Evolutionary conservation across 2,329 filamentous ascomycete species (phyloP).

Genomic region (Aspergillaceae sp.): DNA sequence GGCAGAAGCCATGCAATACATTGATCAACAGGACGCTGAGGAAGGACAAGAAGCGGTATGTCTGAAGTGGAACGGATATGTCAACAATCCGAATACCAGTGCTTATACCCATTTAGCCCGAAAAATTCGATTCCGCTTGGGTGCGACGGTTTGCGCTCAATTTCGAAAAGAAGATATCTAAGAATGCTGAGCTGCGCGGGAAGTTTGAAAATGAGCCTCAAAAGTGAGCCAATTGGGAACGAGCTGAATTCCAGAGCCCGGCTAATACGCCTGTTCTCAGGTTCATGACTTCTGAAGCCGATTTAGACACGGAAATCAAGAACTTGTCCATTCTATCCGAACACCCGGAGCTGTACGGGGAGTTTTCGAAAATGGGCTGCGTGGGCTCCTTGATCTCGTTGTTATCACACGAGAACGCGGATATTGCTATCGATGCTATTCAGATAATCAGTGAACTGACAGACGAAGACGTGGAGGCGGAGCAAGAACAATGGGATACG

Average conservation of each 20-base stretch:
- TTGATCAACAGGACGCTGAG: conserved; percentile 56
- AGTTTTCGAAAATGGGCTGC: conserved; percentile 68
- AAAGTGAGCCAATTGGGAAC: conserved; percentile 43
- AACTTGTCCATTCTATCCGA: conserved; percentile 77
- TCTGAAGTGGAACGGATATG: neutral
- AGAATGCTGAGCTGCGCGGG: conserved; percentile 81
- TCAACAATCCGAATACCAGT: neutral
- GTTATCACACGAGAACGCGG: conserved; percentile 89
- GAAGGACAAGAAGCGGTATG: conserved; percentile 41
- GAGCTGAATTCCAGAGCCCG: too few relatives aligned
- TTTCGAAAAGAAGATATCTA: conserved; percentile 84
- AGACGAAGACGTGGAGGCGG: conserved; percentile 81
- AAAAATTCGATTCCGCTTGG: conserved; percentile 79
- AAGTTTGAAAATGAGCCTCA: conserved; percentile 71
- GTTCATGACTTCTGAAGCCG: conserved; percentile 77
- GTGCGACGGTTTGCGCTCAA: conserved; percentile 69
- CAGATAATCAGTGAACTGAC: conserved; percentile 86
- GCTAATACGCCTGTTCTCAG: conserved; percentile 13
- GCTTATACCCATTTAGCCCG: conserved; percentile 38
- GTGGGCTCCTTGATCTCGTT: conserved; percentile 67
- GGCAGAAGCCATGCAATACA: conserved; percentile 75
- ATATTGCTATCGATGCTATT: conserved; percentile 85
- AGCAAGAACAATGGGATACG: conserved; percentile 69
- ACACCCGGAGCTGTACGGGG: conserved; percentile 71
- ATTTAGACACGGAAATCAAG: conserved; percentile 83